Percentiles rank a stretch among this genome's conserved stretches.
phyloP scores from a whole-genome alignment of 2,329 filamentous ascomycete genomes.

The Emergomyces orientalis region DNA sequence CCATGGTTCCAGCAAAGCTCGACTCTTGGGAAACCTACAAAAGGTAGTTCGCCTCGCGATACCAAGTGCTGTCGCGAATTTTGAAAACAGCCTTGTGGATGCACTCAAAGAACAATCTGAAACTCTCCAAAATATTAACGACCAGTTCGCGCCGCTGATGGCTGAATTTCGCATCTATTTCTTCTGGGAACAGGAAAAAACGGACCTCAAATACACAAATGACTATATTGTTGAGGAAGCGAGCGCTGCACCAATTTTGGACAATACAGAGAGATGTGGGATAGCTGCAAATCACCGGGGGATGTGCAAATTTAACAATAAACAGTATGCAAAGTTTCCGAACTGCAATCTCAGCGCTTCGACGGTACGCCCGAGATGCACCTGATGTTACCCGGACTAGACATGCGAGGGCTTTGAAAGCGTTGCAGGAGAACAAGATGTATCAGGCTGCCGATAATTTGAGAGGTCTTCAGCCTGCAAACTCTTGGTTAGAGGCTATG shows the following conservation, averaged over 20 bases:
- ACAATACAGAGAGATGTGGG: constrained; percentile 29
- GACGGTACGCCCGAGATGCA: constrained; percentile 9
- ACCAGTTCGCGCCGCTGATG: constrained; percentile 32
- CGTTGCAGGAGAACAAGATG: background rate
- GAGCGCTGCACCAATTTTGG: constrained; percentile 27
- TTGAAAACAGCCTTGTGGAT: constrained; percentile 42
- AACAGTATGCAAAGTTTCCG: constrained; percentile 21
- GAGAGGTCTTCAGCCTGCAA: background rate
- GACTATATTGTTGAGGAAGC: constrained; percentile 27
- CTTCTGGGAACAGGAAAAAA: constrained; percentile 35
- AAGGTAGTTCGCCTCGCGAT: constrained; percentile 24
- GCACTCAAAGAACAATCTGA: constrained; percentile 43
- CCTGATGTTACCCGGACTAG: constrained; percentile 1
- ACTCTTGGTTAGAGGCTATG: background rate
- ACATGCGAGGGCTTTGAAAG: background rate
- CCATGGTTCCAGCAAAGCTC: constrained; percentile 28
- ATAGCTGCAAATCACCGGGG: constrained; percentile 25
- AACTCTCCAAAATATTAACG: constrained; percentile 32
- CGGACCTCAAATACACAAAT: constrained; percentile 26
- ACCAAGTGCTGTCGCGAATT: constrained; percentile 21
- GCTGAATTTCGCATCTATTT: constrained; percentile 30
- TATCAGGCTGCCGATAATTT: background rate
- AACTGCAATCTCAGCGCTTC: constrained; percentile 20
- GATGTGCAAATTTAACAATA: constrained; percentile 25
- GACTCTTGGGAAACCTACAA: constrained; percentile 18